Evolutionary conservation across 768 basidiomycete species (phyloP).

Genomic region (Tylopilus rubrobrunneus): DNA sequence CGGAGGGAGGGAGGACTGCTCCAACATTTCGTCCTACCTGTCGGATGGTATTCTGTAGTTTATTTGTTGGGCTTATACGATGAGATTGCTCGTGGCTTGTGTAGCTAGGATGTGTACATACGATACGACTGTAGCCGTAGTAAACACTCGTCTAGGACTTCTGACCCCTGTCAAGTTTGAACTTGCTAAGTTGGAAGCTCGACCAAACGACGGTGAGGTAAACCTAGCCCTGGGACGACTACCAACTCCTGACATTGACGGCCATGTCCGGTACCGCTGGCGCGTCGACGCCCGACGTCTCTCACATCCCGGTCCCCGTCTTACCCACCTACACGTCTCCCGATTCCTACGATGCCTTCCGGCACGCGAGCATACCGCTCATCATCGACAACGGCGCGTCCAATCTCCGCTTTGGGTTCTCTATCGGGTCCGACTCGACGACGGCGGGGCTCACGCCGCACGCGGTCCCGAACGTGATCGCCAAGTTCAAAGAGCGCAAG

Average conservation of each 20-base stretch:
- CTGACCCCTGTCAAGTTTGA: no score
- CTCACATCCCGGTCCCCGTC: slow-evolving; percentile 19
- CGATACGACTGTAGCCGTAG: background rate
- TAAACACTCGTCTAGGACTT: no score
- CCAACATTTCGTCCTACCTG: no score
- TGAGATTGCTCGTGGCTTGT: background rate
- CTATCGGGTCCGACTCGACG: slow-evolving; percentile 34
- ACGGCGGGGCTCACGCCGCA: slow-evolving; percentile 39
- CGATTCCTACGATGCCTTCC: slow-evolving; percentile 50
- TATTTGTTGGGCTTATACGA: background rate
- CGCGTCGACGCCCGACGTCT: slow-evolving; percentile 12
- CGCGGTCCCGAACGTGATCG: slow-evolving; percentile 64
- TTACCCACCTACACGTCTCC: slow-evolving; percentile 34
- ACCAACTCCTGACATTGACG: background rate
- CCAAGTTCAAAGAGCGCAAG: slow-evolving; percentile 88
- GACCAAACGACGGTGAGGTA: no score
- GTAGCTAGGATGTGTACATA: no score
- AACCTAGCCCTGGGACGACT: no score
- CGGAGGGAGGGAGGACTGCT: no score
- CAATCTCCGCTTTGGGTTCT: slow-evolving; percentile 79
- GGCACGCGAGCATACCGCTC: slow-evolving; percentile 55
- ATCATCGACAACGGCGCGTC: slow-evolving; percentile 91
- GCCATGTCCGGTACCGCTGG: slow-evolving; percentile 13
- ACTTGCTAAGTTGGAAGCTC: no score
- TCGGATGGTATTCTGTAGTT: no score